Evolutionary conservation across 345 rosid genomes (phyloP).

Genomic region (Gossypium sturtianum): DNA sequence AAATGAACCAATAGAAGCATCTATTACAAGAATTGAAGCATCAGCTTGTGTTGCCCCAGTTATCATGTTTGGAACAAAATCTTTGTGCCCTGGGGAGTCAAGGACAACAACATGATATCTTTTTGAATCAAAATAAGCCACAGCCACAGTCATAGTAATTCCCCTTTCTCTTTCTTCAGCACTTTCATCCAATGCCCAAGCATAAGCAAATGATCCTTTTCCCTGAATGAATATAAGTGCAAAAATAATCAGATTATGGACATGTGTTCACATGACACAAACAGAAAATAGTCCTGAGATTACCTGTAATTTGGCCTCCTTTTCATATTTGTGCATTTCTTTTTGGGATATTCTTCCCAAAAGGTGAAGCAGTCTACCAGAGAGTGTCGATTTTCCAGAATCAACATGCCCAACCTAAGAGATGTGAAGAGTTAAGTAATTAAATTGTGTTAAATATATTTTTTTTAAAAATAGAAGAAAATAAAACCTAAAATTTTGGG

Average conservation of each 20-base stretch:
- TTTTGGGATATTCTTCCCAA: slow-evolving; percentile 88
- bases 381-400: slow-evolving; percentile 97
- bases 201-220: slow-evolving; percentile 94
- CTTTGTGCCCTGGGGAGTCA: slow-evolving; percentile 97
- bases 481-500: neutral
- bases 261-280: neutral
- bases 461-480: neutral
- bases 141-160: slow-evolving; percentile 97
- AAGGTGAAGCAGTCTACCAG: slow-evolving; percentile 88
- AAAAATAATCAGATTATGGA: neutral
- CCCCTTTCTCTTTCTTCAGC: slow-evolving; percentile 98
- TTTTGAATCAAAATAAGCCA: slow-evolving; percentile 91
- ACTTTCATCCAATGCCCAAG: slow-evolving; percentile 99
- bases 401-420: slow-evolving; percentile 98
- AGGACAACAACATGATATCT: slow-evolving; percentile 85
- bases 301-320: slow-evolving; percentile 90
- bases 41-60: slow-evolving; percentile 97
- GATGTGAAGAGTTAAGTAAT: slow-evolving; percentile 11
- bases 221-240: slow-evolving; percentile 49
- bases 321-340: slow-evolving; percentile 93
- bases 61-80: slow-evolving; percentile 98
- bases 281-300: slow-evolving; percentile 4
- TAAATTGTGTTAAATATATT: slow-evolving; percentile 5
- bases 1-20: slow-evolving; percentile 84
- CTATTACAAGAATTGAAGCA: slow-evolving; percentile 86